phyloP scores from a whole-genome alignment of 345 rosid genomes.

The Sonneratia caseolaris region DNA sequence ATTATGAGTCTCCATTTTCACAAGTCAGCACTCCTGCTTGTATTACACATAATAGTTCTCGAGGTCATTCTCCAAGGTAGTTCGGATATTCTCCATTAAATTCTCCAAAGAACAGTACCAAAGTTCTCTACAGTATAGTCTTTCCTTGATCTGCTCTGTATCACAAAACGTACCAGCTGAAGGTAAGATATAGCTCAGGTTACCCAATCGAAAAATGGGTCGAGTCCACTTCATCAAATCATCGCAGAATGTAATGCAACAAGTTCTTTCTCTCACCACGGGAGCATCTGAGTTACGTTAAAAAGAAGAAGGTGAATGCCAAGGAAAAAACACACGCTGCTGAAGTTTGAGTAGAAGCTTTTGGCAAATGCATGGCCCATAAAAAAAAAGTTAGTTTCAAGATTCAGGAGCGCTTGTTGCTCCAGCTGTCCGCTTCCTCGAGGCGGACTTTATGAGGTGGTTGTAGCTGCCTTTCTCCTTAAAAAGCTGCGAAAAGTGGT shows the following conservation, averaged over 20 bases:
- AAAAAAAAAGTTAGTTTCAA: background rate
- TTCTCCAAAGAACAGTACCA: no score
- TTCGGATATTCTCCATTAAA: no score
- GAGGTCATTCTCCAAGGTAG: no score
- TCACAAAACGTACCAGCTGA: no score
- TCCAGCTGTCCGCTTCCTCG: conserved; percentile 49
- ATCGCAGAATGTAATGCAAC: background rate
- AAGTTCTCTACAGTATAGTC: no score
- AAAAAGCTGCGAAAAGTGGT: conserved; percentile 94
- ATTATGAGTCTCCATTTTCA: background rate
- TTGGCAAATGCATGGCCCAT: background rate
- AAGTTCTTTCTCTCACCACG: background rate
- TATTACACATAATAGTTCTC: no score
- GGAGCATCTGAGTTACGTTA: background rate
- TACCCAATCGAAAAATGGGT: no score
- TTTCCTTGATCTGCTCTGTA: no score
- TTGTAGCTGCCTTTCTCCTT: conserved; percentile 98
- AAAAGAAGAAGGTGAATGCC: background rate
- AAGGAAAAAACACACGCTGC: background rate
- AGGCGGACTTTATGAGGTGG: conserved; percentile 75
- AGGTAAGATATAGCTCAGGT: no score
- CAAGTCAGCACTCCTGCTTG: background rate
- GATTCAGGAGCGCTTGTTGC: conserved; percentile 33
- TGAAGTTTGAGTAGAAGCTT: background rate
- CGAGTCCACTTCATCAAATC: background rate